Conservation (phyloP, 2,329 filamentous ascomycete species). For the Venturia oleaginea region DNA sequence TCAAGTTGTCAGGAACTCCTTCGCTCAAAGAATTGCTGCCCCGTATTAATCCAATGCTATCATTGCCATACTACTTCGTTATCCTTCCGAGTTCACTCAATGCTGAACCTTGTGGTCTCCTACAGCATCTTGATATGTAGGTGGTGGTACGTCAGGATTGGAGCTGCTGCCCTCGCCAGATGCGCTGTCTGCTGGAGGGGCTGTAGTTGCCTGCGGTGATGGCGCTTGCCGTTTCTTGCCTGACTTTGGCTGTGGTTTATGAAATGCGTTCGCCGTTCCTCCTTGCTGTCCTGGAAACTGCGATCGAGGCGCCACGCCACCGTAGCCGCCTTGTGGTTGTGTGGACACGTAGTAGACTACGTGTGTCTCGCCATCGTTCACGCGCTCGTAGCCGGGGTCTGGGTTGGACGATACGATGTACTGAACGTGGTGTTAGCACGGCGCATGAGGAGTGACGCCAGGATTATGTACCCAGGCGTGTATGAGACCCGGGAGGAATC, state of each 20-base stretch:
- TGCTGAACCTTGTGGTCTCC: constrained; percentile 85
- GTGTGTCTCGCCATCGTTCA: background rate
- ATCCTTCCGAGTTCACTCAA: background rate
- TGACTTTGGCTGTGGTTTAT: constrained; percentile 17
- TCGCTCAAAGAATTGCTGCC: background rate
- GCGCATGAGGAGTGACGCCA: too few species aligned
- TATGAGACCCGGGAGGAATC: constrained; percentile 68
- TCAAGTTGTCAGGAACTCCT: background rate
- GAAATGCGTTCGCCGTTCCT: constrained; percentile 26
- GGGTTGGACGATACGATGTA: constrained; percentile 94
- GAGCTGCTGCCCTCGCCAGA: constrained; percentile 25
- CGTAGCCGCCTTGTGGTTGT: constrained; percentile 8
- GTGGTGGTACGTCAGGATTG: constrained; percentile 47
- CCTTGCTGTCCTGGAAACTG: constrained; percentile 36
- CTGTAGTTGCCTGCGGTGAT: constrained; percentile 16
- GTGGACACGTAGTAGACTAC: constrained; percentile 6
- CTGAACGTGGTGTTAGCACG: constrained; percentile 25
- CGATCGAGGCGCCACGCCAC: constrained; percentile 1
- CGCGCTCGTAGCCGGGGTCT: constrained; percentile 38
- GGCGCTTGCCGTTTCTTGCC: constrained; percentile 17
- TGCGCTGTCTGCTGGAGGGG: background rate
- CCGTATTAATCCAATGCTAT: background rate
- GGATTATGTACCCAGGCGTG: constrained; percentile 56
- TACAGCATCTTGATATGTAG: constrained; percentile 84
- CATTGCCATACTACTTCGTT: background rate